Conservation (phyloP, 75 land plant genomes). For the Gnetum montanum region DNA sequence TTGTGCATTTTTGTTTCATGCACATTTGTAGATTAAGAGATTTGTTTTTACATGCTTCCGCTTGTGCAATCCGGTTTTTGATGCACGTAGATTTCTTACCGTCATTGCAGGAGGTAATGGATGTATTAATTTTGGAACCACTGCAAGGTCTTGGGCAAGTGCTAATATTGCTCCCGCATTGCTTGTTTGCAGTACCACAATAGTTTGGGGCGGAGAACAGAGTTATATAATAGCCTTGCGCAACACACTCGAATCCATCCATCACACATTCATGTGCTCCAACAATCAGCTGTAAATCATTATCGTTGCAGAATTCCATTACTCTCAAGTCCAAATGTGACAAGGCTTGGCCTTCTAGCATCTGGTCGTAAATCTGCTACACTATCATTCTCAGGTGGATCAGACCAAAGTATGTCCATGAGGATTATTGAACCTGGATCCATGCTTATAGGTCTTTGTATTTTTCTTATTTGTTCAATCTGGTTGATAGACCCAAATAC, state of each 20-base stretch:
- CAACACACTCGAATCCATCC: conserved; percentile 99
- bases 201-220: conserved; percentile 98
- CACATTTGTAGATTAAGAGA: too few relatives aligned
- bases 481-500: conserved; percentile 95
- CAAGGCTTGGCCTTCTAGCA: conserved; percentile 97
- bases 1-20: too few relatives aligned
- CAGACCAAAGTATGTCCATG: conserved; percentile 99
- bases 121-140: conserved; percentile 96
- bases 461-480: conserved; percentile 86
- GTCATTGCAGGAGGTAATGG: conserved; percentile 94
- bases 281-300: conserved; percentile 93
- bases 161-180: conserved; percentile 98
- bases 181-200: conserved; percentile 99
- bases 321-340: conserved; percentile 98
- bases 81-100: too few relatives aligned
- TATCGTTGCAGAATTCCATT: conserved; percentile 98
- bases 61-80: too few relatives aligned
- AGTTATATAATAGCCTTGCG: conserved; percentile 95
- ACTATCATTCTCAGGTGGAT: conserved; percentile 99
- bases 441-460: conserved; percentile 98
- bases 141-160: conserved; percentile 90
- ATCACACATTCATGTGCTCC: conserved; percentile 99
- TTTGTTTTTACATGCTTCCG: too few relatives aligned
- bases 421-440: conserved; percentile 97
- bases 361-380: conserved; percentile 98